Evolutionary conservation across 371 early-diverging fungal genomes (phyloP).

Genomic region (Zancudomyces culisetae): DNA sequence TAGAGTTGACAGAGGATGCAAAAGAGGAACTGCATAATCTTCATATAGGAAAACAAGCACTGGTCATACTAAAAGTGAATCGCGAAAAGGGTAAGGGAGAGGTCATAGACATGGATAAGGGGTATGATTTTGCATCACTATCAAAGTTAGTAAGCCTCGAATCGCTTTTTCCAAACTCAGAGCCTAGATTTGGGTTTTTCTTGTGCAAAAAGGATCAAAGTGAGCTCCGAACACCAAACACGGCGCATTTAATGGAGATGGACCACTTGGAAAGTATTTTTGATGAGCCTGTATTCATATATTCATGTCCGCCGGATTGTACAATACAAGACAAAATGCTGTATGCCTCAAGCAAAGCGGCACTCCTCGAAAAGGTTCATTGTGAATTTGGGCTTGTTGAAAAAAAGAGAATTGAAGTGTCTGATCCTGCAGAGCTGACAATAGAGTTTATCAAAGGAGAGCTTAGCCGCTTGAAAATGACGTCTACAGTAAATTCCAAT

Average conservation of each 20-base stretch:
- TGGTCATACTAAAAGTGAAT: background rate
- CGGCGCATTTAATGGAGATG: no score
- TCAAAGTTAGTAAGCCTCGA: background rate
- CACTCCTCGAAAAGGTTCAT: background rate
- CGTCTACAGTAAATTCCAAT: constrained; percentile 3
- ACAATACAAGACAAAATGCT: background rate
- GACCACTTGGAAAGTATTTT: no score
- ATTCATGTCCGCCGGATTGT: background rate
- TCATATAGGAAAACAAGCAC: background rate
- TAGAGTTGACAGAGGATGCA: background rate
- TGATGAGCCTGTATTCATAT: constrained; percentile 2
- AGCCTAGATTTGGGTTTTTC: constrained; percentile 1
- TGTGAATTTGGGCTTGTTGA: background rate
- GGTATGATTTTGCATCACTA: background rate
- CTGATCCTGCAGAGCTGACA: background rate
- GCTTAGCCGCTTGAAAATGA: background rate
- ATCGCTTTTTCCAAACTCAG: background rate
- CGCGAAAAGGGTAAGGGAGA: background rate
- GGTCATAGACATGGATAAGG: background rate
- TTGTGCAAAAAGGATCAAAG: constrained; percentile 1
- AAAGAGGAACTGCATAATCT: background rate
- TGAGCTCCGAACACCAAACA: no score
- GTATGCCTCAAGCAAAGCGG: constrained; percentile 1
- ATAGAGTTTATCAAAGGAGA: background rate
- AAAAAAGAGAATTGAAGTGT: constrained; percentile 1